Evolutionary conservation across 1,284 basidiomycete genomes (phyloP).

Genomic region (Chalciporus sp.): DNA sequence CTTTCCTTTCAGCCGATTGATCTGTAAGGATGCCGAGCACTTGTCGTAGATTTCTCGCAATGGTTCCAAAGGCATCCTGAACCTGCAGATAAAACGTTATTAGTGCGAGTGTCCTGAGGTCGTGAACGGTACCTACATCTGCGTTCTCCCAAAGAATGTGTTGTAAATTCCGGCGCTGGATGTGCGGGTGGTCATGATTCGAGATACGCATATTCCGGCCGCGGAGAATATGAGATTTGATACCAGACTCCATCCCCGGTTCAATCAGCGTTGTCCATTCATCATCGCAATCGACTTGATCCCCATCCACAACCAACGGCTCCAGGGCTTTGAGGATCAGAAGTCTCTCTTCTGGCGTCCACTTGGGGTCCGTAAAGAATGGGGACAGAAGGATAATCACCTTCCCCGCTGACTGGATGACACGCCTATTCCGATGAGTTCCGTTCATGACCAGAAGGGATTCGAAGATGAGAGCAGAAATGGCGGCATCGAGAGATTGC

Average conservation of each 20-base stretch:
- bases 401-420: slow-evolving; percentile 63
- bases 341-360: slow-evolving; percentile 63
- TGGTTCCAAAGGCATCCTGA: slow-evolving; percentile 50
- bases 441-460: slow-evolving; percentile 66
- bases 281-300: slow-evolving; percentile 29
- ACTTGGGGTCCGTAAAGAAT: slow-evolving; percentile 46
- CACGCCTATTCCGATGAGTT: slow-evolving; percentile 55
- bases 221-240: slow-evolving; percentile 55
- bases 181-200: slow-evolving; percentile 12
- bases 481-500: slow-evolving; percentile 66
- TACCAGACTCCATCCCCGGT: slow-evolving; percentile 68
- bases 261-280: slow-evolving; percentile 60
- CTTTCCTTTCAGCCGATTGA: slow-evolving; percentile 19
- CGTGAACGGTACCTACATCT: slow-evolving; percentile 50
- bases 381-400: slow-evolving; percentile 49
- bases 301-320: slow-evolving; percentile 50
- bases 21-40: slow-evolving; percentile 36
- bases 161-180: slow-evolving; percentile 41
- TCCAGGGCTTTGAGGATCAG: slow-evolving; percentile 67
- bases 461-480: slow-evolving; percentile 70
- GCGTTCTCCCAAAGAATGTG: slow-evolving; percentile 59
- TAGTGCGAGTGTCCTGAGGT: neutral
- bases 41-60: slow-evolving; percentile 43
- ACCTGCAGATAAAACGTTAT: slow-evolving; percentile 42
- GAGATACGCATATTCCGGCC: slow-evolving; percentile 32